Conservation (phyloP, 805 yeast genomes). For the Clavispora santaluciae region DNA sequence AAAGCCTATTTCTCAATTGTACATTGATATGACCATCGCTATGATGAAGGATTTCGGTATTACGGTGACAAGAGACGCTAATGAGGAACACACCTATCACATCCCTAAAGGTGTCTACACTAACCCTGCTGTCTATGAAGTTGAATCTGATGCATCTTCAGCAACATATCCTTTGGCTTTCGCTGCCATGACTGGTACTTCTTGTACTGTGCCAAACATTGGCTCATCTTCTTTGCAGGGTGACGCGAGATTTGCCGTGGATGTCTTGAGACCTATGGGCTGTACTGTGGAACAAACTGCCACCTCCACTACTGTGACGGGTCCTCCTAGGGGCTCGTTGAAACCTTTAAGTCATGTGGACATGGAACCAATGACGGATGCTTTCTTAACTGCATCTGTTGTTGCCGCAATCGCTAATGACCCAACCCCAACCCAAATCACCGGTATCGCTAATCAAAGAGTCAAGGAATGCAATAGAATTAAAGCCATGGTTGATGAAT, state of each 20-base stretch:
- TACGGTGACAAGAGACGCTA: conserved; percentile 58
- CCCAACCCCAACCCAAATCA: conserved; percentile 60
- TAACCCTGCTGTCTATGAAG: conserved; percentile 80
- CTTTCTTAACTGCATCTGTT: conserved; percentile 92
- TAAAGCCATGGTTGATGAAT: conserved; percentile 85
- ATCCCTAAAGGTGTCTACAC: conserved; percentile 79
- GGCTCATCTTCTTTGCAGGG: conserved; percentile 93
- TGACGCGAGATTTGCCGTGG: conserved; percentile 93
- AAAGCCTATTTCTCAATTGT: conserved; percentile 91
- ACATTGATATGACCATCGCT: conserved; percentile 94
- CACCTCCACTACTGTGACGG: conserved; percentile 86
- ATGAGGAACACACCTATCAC: conserved; percentile 80
- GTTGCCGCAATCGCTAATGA: conserved; percentile 85
- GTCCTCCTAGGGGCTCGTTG: conserved; percentile 69
- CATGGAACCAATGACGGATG: conserved; percentile 99
- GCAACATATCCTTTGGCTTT: conserved; percentile 97
- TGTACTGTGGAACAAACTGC: conserved; percentile 80
- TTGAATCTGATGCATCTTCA: conserved; percentile 96
- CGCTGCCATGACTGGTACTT: conserved; percentile 93
- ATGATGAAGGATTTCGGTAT: conserved; percentile 94
- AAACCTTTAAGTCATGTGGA: conserved; percentile 73
- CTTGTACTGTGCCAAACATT: conserved; percentile 90
- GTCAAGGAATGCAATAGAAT: conserved; percentile 97
- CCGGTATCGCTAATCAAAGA: conserved; percentile 96
- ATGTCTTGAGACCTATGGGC: conserved; percentile 93